phyloP scores from a whole-genome alignment of 2,329 filamentous ascomycete species.

The Chaetomium strumarium region DNA sequence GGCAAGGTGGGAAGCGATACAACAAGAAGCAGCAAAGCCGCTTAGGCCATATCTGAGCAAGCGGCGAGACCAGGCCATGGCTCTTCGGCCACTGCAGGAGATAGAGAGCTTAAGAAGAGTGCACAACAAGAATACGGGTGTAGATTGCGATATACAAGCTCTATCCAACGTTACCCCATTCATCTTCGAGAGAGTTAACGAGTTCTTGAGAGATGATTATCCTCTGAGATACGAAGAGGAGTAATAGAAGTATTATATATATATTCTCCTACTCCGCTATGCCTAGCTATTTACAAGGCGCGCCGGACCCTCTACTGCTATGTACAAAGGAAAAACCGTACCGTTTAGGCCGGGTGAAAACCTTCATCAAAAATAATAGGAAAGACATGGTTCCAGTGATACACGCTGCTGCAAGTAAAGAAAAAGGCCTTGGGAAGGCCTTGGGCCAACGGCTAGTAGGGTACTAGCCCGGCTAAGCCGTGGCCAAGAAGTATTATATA shows the following conservation, averaged over 20 bases:
- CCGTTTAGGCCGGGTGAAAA: too few relatives aligned
- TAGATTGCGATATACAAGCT: conserved; percentile 6
- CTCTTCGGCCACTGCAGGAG: conserved; percentile 1
- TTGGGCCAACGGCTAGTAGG: too few relatives aligned
- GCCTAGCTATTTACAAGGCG: too few relatives aligned
- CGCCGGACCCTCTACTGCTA: too few relatives aligned
- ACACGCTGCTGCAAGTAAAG: too few relatives aligned
- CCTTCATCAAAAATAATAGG: too few relatives aligned
- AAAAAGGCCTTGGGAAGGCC: too few relatives aligned
- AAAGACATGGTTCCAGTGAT: too few relatives aligned
- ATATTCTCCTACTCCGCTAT: too few relatives aligned
- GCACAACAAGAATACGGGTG: conserved; percentile 5
- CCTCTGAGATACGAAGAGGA: conserved; percentile 24
- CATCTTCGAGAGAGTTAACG: conserved; percentile 14
- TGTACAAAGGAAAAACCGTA: too few relatives aligned
- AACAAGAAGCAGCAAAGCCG: conserved; percentile 36
- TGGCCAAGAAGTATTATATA: too few relatives aligned
- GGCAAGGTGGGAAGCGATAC: conserved; percentile 37
- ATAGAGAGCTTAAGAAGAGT: not conserved
- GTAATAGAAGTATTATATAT: not conserved
- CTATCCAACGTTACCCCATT: conserved; percentile 23
- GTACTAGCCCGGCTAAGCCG: too few relatives aligned
- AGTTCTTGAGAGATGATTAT: conserved; percentile 14
- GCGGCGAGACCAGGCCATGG: not conserved
- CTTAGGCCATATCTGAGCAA: not conserved